These are phyloP conservation scores for Micractinium conductrix DNA, from an alignment of 139 green algal genomes.

Conservation along the genomic window DNA sequence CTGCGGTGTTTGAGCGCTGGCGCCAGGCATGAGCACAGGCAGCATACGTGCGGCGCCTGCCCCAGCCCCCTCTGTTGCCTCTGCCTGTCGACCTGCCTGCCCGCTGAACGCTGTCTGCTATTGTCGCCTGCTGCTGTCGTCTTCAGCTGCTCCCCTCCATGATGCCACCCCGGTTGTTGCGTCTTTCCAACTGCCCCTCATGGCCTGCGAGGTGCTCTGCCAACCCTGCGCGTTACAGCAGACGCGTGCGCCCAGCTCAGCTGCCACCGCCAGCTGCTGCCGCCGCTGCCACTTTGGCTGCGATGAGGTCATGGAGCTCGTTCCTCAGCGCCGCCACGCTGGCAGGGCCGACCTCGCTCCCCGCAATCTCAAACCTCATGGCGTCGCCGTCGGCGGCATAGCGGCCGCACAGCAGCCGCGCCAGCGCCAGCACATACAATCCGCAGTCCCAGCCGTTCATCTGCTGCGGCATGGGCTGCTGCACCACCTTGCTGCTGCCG, in stretches of 20 bases:
- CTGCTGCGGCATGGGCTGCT: constrained; percentile 53
- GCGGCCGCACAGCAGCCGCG: constrained; percentile 34
- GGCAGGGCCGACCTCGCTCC: constrained; percentile 7
- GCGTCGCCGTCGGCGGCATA: neutral
- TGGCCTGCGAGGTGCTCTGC: too few species aligned
- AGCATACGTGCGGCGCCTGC: too few species aligned
- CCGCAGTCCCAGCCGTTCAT: constrained; percentile 79
- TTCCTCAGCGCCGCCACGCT: neutral
- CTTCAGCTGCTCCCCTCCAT: too few species aligned
- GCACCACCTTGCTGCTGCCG: neutral
- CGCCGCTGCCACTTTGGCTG: constrained; percentile 6
- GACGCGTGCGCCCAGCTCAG: neutral
- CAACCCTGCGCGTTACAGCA: too few species aligned
- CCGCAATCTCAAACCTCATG: constrained; percentile 8
- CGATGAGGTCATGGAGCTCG: neutral
- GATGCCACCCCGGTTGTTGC: too few species aligned
- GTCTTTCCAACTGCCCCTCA: too few species aligned
- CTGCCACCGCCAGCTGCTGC: neutral
- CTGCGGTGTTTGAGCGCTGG: constrained; percentile 41
- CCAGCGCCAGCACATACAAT: constrained; percentile 66
- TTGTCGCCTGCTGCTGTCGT: too few species aligned
- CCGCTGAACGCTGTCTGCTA: too few species aligned
- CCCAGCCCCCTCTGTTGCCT: too few species aligned
- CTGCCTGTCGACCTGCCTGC: too few species aligned
- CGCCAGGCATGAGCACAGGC: constrained; percentile 12